Base-by-base conservation (phyloP, 495 filamentous ascomycete species). In the Talaromyces proteolyticus region DNA sequence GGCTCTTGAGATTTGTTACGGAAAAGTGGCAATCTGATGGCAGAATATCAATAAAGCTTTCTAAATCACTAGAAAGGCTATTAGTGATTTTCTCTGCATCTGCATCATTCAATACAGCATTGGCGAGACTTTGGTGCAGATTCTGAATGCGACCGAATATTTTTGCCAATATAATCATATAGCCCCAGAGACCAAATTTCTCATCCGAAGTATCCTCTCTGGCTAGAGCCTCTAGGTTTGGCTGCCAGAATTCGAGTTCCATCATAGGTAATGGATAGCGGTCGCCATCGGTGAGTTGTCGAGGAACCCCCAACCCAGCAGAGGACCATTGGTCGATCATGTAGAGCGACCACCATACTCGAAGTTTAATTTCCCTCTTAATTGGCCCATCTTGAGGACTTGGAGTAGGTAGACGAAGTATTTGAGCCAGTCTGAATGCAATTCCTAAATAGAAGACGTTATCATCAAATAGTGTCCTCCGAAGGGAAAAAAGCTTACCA, bases 321-420 rank as follows among this genome's bases (percentile, higher is more conserved):
- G 58, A 61, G 16, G 58, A 57, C 58, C 55, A 57, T 47, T 53
- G 55, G 26, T 61, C 55, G 23, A 61, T 61, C 58, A 61, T 61
- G 29, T 57, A 57, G 5, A 61, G 45, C 10, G 58, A 61, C 55
- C 58, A 61, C 55, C 55, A 61, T 8, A 52, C 57, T 44, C 55
- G 47, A 34, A 58, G 26, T n/a, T 54, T 61, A 24, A 54, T 52
- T 48, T 61, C 56, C 40, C 29, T 34, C 8, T 34, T 57, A 10
- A 61, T 54, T 16, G 12, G 42, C 24, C 56, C 58, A 7, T 61
- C 58, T 2, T 24, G 4, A 3, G 36, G 36, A 25, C 49, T n/a
- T 5, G 50, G 29, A 16, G 43, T 24, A 6, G 56, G 55, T 2
- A 61, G 49, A 23, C 50, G 53, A 6, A 54, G 47, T 16, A 61